Conservation (phyloP, 139 green algal species). For the Chlorella sorokiniana region DNA sequence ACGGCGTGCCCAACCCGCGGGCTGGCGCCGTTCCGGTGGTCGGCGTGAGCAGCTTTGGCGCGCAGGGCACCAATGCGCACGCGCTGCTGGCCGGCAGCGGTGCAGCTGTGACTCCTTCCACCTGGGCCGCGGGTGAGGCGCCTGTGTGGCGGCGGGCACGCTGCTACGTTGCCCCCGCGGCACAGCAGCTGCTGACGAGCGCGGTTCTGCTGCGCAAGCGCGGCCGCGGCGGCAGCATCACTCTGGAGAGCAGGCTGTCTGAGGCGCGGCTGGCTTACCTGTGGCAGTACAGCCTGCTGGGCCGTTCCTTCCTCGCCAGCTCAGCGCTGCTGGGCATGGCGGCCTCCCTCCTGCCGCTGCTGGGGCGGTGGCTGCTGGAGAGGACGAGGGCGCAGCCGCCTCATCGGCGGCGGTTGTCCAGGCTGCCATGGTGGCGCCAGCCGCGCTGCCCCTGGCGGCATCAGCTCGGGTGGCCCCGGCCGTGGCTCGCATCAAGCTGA, state of each 20-base stretch:
- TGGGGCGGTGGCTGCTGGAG: neutral
- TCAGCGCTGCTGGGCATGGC: conserved; percentile 40
- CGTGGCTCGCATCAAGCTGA: conserved; percentile 22
- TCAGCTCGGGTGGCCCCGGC: neutral
- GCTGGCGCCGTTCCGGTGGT: conserved; percentile 24
- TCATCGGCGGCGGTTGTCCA: conserved; percentile 28
- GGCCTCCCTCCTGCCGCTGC: conserved; percentile 4
- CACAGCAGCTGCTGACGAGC: conserved; percentile 41
- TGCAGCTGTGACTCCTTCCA: neutral
- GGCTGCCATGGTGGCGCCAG: conserved; percentile 42
- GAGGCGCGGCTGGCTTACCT: conserved; percentile 47
- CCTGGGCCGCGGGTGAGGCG: neutral
- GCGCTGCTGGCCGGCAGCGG: conserved; percentile 47
- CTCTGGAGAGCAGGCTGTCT: conserved; percentile 43
- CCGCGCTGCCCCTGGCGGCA: conserved; percentile 32
- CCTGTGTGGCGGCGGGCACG: neutral
- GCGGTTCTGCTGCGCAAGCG: conserved; percentile 29
- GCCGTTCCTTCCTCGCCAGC: conserved; percentile 7
- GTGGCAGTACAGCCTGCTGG: conserved; percentile 45
- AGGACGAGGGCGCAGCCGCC: neutral
- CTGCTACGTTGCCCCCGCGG: conserved; percentile 11
- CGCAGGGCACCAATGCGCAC: conserved; percentile 72
- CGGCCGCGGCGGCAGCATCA: neutral
- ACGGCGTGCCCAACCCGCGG: conserved; percentile 15
- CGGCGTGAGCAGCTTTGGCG: conserved; percentile 72